A percentile compares a stretch with the other conserved stretches of the same genome.
Evolutionary conservation across 352 stramenopile genomes (phyloP).

Genomic region (Phytopythium aichiense): DNA sequence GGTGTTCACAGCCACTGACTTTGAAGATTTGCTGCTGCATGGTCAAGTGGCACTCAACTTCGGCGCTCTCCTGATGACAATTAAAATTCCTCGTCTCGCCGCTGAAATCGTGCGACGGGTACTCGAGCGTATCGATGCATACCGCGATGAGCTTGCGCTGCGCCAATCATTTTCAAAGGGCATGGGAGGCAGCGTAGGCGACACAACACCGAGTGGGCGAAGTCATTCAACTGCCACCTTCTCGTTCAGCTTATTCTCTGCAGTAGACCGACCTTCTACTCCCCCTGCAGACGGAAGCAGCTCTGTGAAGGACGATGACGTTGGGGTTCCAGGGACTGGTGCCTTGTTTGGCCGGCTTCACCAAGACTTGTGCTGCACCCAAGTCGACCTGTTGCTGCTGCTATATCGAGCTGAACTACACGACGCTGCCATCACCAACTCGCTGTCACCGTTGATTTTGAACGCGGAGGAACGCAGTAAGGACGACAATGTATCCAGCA

Average conservation of each 20-base stretch:
- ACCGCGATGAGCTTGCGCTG: conserved; percentile 33
- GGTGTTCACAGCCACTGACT: conserved; percentile 29
- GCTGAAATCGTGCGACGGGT: conserved; percentile 29
- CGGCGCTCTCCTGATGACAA: conserved; percentile 25
- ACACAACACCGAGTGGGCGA: not conserved
- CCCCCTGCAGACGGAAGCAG: not conserved
- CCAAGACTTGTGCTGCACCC: conserved; percentile 57
- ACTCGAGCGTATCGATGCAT: conserved; percentile 30
- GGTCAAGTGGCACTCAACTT: conserved; percentile 39
- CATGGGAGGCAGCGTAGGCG: not conserved
- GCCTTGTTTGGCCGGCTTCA: conserved; percentile 43
- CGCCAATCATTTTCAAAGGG: conserved; percentile 30
- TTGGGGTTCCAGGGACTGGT: conserved; percentile 50
- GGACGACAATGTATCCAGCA: not conserved
- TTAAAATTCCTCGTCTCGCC: conserved; percentile 24
- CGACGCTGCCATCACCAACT: conserved; percentile 27
- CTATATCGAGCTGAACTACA: conserved; percentile 59
- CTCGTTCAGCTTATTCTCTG: conserved; percentile 22
- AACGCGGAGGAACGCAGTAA: not conserved
- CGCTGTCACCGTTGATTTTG: conserved; percentile 2
- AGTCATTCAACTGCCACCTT: conserved; percentile 33
- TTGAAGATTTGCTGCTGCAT: conserved; percentile 53
- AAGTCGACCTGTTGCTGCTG: conserved; percentile 46
- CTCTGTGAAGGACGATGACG: not conserved
- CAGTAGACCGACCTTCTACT: not conserved